Evolutionary conservation across 2,329 filamentous ascomycete species (phyloP).

Genomic region (Drechslerella stenobrocha): DNA sequence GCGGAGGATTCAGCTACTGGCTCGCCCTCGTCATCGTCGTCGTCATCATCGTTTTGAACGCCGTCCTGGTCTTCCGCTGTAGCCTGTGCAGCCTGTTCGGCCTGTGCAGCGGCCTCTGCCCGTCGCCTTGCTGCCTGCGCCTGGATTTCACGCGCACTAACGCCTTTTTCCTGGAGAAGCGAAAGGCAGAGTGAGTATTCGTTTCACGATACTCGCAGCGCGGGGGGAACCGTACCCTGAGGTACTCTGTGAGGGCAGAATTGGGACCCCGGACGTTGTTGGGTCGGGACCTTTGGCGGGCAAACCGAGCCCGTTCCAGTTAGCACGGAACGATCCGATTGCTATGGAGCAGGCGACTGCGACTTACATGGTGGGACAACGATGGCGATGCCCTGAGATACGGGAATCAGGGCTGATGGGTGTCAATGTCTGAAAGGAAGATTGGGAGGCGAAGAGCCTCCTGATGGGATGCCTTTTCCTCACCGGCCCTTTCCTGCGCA

Average conservation of each 20-base stretch:
- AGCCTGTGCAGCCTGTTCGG: background rate
- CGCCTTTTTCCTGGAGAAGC: slow-evolving; percentile 48
- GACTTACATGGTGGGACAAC: background rate
- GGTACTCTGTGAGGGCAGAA: slow-evolving; percentile 52
- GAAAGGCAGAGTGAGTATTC: background rate
- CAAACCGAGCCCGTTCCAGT: background rate
- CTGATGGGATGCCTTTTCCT: no score
- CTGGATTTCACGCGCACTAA: slow-evolving; percentile 50
- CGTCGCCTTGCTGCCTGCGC: background rate
- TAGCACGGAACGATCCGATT: background rate
- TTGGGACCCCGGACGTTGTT: slow-evolving; percentile 46
- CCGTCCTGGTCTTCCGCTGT: slow-evolving; percentile 5
- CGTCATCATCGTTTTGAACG: background rate
- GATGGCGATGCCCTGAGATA: background rate
- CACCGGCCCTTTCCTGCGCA: slow-evolving; percentile 19
- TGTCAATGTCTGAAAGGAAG: no score
- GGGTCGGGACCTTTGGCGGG: slow-evolving; percentile 20
- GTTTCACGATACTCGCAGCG: slow-evolving; percentile 6
- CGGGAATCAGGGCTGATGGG: no score
- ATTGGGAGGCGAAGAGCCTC: no score
- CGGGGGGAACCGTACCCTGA: slow-evolving; percentile 45
- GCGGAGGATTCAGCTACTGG: slow-evolving; percentile 33
- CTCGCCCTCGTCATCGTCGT: slow-evolving; percentile 8
- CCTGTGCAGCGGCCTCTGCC: slow-evolving; percentile 1
- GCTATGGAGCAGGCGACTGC: background rate